phyloP scores from a whole-genome alignment of 163 green algal genomes.

The Volvox carteri region DNA sequence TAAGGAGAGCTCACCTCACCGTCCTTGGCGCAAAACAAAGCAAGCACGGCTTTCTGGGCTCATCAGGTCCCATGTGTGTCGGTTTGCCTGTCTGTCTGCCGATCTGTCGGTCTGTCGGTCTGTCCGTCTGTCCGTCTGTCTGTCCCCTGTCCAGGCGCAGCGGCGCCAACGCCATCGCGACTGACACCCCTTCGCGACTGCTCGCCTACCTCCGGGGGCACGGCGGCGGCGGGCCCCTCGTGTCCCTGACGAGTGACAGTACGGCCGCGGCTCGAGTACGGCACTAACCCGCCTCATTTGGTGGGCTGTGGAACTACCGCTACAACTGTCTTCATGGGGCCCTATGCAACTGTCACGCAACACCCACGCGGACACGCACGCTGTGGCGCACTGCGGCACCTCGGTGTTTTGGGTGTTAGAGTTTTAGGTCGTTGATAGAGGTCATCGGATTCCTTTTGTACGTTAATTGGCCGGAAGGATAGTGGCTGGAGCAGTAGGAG shows the following conservation, averaged over 20 bases:
- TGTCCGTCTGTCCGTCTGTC: too few species aligned
- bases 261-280: background rate
- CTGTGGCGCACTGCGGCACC: background rate
- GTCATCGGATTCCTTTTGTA: background rate
- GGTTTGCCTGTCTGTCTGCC: too few species aligned
- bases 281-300: background rate
- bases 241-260: background rate
- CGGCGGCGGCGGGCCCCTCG: background rate
- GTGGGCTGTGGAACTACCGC: background rate
- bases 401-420: background rate
- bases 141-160: too few species aligned
- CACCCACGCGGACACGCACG: background rate
- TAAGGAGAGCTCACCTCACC: too few species aligned
- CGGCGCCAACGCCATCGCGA: slow-evolving; percentile 50
- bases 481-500: background rate
- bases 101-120: too few species aligned
- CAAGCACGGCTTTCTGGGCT: too few species aligned
- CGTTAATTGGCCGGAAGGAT: background rate
- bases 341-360: background rate
- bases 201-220: background rate
- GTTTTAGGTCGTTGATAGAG: background rate
- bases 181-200: slow-evolving; percentile 28
- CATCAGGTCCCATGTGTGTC: too few species aligned
- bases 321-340: background rate
- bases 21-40: too few species aligned